phyloP scores from a whole-genome alignment of 768 basidiomycete genomes.

The Termitomyces sp. region DNA sequence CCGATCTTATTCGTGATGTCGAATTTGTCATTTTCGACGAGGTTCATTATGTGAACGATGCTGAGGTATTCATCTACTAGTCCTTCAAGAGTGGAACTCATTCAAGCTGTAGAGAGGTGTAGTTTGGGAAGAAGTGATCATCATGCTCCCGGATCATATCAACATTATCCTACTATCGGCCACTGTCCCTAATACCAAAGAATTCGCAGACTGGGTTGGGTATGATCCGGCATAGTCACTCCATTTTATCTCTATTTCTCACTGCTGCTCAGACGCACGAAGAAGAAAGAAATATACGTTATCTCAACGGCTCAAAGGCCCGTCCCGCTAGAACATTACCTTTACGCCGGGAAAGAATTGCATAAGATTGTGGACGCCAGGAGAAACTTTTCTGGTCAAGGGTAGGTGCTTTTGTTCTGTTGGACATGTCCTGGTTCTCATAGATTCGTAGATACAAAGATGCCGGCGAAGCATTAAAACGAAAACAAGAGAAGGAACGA shows the following conservation, averaged over 20 bases:
- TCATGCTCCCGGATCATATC: slow-evolving; percentile 98
- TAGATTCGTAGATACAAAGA: slow-evolving; percentile 66
- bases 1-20: slow-evolving; percentile 96
- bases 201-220: slow-evolving; percentile 99
- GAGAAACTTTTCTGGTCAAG: slow-evolving; percentile 64
- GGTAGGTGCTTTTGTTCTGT: slow-evolving; percentile 37
- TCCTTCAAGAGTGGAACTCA: slow-evolving; percentile 1
- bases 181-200: slow-evolving; percentile 95
- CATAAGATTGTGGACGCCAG: slow-evolving; percentile 89
- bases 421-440: neutral
- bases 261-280: slow-evolving; percentile 67
- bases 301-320: slow-evolving; percentile 95
- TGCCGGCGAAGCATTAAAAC: slow-evolving; percentile 79
- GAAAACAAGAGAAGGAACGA: slow-evolving; percentile 98
- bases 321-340: slow-evolving; percentile 93
- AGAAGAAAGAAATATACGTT: slow-evolving; percentile 99
- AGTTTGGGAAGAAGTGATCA: slow-evolving; percentile 99
- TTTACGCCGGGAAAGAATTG: slow-evolving; percentile 90
- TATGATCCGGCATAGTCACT: slow-evolving; percentile 30
- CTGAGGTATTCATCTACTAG: slow-evolving; percentile 58
- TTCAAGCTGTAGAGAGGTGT: slow-evolving; percentile 72
- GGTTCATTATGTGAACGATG: slow-evolving; percentile 99
- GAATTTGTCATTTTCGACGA: slow-evolving; percentile 99
- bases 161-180: slow-evolving; percentile 96
- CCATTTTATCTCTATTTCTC: slow-evolving; percentile 2